phyloP scores from a whole-genome alignment of 2,329 filamentous ascomycete genomes.

The Monascus ruber region DNA sequence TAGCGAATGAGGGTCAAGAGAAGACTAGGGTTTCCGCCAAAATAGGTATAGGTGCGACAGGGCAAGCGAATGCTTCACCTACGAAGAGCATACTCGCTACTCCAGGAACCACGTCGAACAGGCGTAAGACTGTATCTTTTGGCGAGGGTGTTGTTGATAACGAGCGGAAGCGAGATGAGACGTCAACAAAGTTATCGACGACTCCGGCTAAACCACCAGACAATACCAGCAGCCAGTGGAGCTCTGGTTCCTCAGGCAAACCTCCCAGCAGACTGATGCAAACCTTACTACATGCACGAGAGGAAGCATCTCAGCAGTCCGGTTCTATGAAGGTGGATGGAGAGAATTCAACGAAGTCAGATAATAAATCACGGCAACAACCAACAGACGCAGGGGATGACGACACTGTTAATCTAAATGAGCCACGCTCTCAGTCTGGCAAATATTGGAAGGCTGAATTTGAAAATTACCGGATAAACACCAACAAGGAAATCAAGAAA shows the following conservation, averaged over 20 bases:
- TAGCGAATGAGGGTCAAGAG: conserved; percentile 6
- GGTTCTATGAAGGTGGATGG: conserved; percentile 5
- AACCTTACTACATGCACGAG: conserved; percentile 29
- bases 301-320: conserved; percentile 8
- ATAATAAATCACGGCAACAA: conserved; percentile 9
- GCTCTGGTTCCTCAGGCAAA: conserved; percentile 22
- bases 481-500: conserved; percentile 49
- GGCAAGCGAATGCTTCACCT: conserved; percentile 34
- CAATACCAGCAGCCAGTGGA: conserved; percentile 37
- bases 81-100: conserved; percentile 56
- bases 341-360: conserved; percentile 6
- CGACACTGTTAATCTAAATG: conserved; percentile 41
- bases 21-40: conserved; percentile 11
- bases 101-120: conserved; percentile 45
- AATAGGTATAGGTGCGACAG: conserved; percentile 13
- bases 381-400: conserved; percentile 26
- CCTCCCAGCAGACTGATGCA: conserved; percentile 31
- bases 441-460: conserved; percentile 53
- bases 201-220: conserved; percentile 35
- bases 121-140: conserved; percentile 52
- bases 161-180: conserved; percentile 38
- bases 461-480: conserved; percentile 46
- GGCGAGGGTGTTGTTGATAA: conserved; percentile 47
- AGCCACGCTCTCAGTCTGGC: conserved; percentile 47
- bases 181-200: conserved; percentile 34